Percentiles rank a stretch among this genome's conserved stretches.
These are phyloP conservation scores for Chaetothyriales sp. DNA, from an alignment of 2,329 filamentous ascomycete genomes.

Conservation along the genomic window DNA sequence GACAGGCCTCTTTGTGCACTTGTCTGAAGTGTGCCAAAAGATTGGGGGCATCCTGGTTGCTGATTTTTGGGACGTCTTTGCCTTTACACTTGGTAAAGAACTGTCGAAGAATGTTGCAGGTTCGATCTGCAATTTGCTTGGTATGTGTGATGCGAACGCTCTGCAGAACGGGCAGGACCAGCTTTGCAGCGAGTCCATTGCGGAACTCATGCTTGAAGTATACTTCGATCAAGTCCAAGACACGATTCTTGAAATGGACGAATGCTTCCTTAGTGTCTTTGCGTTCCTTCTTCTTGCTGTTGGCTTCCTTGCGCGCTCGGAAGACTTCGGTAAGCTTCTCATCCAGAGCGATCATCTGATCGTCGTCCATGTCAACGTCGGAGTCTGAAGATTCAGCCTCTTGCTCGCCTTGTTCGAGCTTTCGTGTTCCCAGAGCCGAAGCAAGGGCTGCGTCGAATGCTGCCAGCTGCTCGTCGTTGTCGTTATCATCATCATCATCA, in stretches of 20 bases:
- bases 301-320: slow-evolving; percentile 54
- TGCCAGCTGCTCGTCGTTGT: slow-evolving; percentile 39
- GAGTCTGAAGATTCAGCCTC: slow-evolving; percentile 39
- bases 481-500: slow-evolving; percentile 31
- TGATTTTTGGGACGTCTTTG: slow-evolving; percentile 30
- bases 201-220: slow-evolving; percentile 68
- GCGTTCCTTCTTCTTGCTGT: slow-evolving; percentile 56
- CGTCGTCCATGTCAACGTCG: slow-evolving; percentile 79
- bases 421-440: slow-evolving; percentile 60
- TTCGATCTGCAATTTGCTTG: slow-evolving; percentile 62
- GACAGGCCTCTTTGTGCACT: slow-evolving; percentile 52
- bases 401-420: slow-evolving; percentile 42
- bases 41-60: slow-evolving; percentile 23
- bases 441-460: slow-evolving; percentile 64
- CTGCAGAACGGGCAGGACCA: slow-evolving; percentile 63
- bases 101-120: slow-evolving; percentile 55
- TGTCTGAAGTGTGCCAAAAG: slow-evolving; percentile 34
- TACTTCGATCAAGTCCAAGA: slow-evolving; percentile 74
- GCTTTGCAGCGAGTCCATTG: slow-evolving; percentile 51
- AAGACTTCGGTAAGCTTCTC: slow-evolving; percentile 74
- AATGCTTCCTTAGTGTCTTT: slow-evolving; percentile 80
- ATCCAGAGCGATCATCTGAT: slow-evolving; percentile 86
- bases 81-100: slow-evolving; percentile 54
- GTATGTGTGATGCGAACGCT: slow-evolving; percentile 64
- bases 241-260: slow-evolving; percentile 86